Evolutionary conservation across 257 asterid species (phyloP).

Genomic region (Fraxinus americana): DNA sequence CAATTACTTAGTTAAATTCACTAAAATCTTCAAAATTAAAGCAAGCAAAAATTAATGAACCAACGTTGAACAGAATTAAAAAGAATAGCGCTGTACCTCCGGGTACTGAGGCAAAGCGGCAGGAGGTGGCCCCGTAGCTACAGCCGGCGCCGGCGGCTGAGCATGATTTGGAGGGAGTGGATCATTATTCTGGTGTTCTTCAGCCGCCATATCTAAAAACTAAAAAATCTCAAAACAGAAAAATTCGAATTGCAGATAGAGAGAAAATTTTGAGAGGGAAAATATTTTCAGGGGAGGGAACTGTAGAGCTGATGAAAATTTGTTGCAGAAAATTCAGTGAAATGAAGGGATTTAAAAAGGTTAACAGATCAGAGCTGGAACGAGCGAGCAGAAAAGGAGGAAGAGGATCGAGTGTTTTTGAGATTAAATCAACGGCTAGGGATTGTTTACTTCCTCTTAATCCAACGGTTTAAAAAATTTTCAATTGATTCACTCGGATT

Average conservation of each 20-base stretch:
- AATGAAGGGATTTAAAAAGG: conserved; percentile 57
- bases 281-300: conserved; percentile 9
- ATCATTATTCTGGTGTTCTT: conserved; percentile 33
- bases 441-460: conserved; percentile 22
- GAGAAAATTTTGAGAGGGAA: background rate
- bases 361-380: conserved; percentile 36
- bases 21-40: background rate
- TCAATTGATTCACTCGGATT: conserved; percentile 35
- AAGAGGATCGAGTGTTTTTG: conserved; percentile 20
- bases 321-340: conserved; percentile 17
- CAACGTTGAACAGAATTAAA: background rate
- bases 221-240: background rate
- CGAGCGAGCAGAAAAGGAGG: conserved; percentile 14
- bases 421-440: conserved; percentile 61
- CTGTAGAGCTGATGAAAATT: conserved; percentile 22
- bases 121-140: conserved; percentile 30
- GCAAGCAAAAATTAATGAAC: background rate
- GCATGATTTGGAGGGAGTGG: conserved; percentile 14
- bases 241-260: background rate
- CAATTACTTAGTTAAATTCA: background rate
- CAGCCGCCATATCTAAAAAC: conserved; percentile 49
- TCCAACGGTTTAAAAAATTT: conserved; percentile 29
- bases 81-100: conserved; percentile 38
- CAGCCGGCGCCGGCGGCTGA: conserved; percentile 25
- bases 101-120: conserved; percentile 58